Evolutionary conservation across 2,329 filamentous ascomycete genomes (phyloP).

Genomic region (Metarhizium album): DNA sequence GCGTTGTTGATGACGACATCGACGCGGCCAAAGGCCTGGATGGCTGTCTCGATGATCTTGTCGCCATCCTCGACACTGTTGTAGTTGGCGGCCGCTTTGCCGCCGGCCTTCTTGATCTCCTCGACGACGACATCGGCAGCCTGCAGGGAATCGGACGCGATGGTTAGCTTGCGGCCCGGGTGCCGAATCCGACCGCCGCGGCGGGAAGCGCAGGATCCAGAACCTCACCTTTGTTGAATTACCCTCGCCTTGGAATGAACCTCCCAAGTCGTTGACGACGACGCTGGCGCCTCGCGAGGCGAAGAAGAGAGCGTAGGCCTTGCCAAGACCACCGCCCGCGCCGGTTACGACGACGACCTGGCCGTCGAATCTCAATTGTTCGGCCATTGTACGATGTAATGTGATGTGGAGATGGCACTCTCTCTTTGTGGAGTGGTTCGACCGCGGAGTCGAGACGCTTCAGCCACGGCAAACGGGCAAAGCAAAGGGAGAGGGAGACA

Average conservation of each 20-base stretch:
- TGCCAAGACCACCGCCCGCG: slow-evolving; percentile 68
- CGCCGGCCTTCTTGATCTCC: slow-evolving; percentile 76
- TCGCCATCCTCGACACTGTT: slow-evolving; percentile 90
- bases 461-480: not conserved
- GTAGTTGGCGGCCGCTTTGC: slow-evolving; percentile 96
- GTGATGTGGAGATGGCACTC: slow-evolving; percentile 4
- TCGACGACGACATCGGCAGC: slow-evolving; percentile 74
- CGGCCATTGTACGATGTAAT: slow-evolving; percentile 38
- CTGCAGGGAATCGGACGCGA: slow-evolving; percentile 32
- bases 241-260: slow-evolving; percentile 87
- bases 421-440: not conserved
- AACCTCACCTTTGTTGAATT: slow-evolving; percentile 64
- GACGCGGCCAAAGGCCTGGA: slow-evolving; percentile 72
- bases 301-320: slow-evolving; percentile 82
- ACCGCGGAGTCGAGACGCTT: not conserved
- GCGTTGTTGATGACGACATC: slow-evolving; percentile 98
- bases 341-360: slow-evolving; percentile 78
- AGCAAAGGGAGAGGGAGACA: slow-evolving; percentile 4
- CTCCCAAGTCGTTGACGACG: slow-evolving; percentile 93
- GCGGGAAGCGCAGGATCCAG: not conserved
- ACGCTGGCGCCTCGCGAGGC: slow-evolving; percentile 84
- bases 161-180: slow-evolving; percentile 9
- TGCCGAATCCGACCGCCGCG: not conserved
- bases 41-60: slow-evolving; percentile 82
- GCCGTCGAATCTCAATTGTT: slow-evolving; percentile 68